Percentiles rank a stretch among this genome's conserved stretches.
Conservation (phyloP, 2,329 filamentous ascomycete genomes). For the Cladophialophora exuberans region DNA sequence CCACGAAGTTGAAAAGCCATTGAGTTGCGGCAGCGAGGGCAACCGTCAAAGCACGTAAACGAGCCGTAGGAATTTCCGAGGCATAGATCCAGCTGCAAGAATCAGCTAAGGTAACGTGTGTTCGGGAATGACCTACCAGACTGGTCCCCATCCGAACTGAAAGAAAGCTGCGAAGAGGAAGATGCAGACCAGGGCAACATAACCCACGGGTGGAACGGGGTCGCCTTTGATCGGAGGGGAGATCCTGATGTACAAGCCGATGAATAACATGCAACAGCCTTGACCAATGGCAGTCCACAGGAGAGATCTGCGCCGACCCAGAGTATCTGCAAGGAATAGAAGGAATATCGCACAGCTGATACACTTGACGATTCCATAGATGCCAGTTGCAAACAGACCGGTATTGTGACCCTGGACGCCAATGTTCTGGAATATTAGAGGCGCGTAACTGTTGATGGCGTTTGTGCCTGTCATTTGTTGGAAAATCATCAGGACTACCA, state of each 20-base stretch:
- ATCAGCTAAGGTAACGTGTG: background rate
- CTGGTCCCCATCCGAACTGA: constrained; percentile 71
- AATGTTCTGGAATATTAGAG: constrained; percentile 68
- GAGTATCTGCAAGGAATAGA: constrained; percentile 68
- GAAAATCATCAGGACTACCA: constrained; percentile 56
- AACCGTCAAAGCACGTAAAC: constrained; percentile 69
- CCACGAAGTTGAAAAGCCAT: constrained; percentile 75
- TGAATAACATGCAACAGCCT: constrained; percentile 67
- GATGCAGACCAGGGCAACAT: constrained; percentile 71
- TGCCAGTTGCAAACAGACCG: constrained; percentile 72
- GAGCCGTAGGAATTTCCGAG: constrained; percentile 69
- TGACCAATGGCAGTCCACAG: constrained; percentile 65
- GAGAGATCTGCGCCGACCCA: constrained; percentile 61
- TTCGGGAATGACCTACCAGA: constrained; percentile 42
- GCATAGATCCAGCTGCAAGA: constrained; percentile 67
- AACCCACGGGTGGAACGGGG: constrained; percentile 66
- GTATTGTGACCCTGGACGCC: constrained; percentile 61
- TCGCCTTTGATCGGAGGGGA: constrained; percentile 56
- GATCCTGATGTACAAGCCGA: constrained; percentile 70
- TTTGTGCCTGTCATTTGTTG: constrained; percentile 60
- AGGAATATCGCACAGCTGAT: constrained; percentile 64
- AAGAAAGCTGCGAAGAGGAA: constrained; percentile 75
- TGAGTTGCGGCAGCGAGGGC: constrained; percentile 69
- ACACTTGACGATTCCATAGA: constrained; percentile 74
- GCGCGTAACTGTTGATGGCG: constrained; percentile 69